Conservation (phyloP, 441 rosid genomes). For the Sinapis alba region DNA sequence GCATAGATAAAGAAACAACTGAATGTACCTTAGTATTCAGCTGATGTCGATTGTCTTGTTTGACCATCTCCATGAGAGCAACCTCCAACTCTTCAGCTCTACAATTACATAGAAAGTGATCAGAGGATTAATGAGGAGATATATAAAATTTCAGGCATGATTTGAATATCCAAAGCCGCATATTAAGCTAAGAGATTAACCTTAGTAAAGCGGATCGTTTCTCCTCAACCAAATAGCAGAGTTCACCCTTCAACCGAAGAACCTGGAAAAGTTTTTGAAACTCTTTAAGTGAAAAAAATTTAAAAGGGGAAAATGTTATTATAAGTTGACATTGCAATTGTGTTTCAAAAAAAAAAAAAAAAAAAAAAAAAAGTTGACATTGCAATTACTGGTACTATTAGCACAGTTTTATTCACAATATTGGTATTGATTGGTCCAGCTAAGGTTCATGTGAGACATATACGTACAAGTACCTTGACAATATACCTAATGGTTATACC, state of each 20-base stretch:
- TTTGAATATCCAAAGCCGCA: slow-evolving; percentile 17
- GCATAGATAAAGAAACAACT: not conserved
- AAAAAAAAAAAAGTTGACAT: too few relatives aligned
- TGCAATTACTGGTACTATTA: not conserved
- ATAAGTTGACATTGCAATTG: slow-evolving; percentile 14
- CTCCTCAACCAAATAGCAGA: slow-evolving; percentile 85
- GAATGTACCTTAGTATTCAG: slow-evolving; percentile 70
- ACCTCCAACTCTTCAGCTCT: slow-evolving; percentile 98
- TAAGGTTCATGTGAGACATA: not conserved
- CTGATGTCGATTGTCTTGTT: slow-evolving; percentile 84
- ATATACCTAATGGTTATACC: not conserved
- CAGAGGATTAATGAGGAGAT: not conserved
- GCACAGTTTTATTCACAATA: not conserved
- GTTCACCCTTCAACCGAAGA: slow-evolving; percentile 78
- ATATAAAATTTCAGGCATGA: not conserved
- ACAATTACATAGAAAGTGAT: slow-evolving; percentile 25
- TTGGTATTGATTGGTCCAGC: slow-evolving; percentile 4
- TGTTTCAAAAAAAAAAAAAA: too few relatives aligned
- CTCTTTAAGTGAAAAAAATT: not conserved
- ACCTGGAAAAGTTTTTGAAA: slow-evolving; percentile 51
- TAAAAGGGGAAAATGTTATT: not conserved
- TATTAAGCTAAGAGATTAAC: slow-evolving; percentile 41
- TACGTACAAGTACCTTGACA: not conserved
- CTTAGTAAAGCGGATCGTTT: slow-evolving; percentile 81
- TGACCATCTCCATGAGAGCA: slow-evolving; percentile 97